phyloP scores from a whole-genome alignment of 257 asterid genomes.

The Nicotiana paniculata region DNA sequence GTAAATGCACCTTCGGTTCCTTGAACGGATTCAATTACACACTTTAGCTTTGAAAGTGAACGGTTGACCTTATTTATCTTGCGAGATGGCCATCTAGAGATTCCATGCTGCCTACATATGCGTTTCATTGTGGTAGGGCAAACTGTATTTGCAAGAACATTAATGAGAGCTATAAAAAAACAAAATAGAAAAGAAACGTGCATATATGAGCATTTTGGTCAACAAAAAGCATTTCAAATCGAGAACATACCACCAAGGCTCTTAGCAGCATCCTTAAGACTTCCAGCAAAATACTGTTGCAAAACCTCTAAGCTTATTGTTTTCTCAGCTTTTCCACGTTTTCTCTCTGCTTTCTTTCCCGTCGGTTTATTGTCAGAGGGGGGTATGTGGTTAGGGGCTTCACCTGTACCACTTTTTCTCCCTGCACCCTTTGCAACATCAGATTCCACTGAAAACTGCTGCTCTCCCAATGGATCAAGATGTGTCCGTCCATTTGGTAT shows the following conservation, averaged over 20 bases:
- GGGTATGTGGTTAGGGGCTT: constrained; percentile 28
- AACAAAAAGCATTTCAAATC: neutral
- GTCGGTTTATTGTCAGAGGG: constrained; percentile 28
- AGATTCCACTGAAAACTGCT: constrained; percentile 21
- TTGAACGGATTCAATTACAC: constrained; percentile 84
- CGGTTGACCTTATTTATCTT: constrained; percentile 92
- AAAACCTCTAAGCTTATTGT: constrained; percentile 80
- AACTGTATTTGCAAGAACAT: constrained; percentile 43
- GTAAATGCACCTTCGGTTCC: constrained; percentile 76
- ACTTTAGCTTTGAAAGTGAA: constrained; percentile 69
- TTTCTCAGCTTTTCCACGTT: constrained; percentile 88
- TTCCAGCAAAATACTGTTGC: constrained; percentile 81
- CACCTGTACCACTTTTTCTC: constrained; percentile 26
- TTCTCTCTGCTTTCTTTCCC: constrained; percentile 63
- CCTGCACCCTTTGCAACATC: constrained; percentile 28
- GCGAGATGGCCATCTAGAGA: constrained; percentile 95
- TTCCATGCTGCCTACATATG: constrained; percentile 90
- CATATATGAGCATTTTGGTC: neutral
- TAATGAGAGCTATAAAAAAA: neutral
- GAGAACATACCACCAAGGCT: constrained; percentile 76
- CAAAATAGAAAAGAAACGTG: neutral
- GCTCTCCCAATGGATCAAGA: constrained; percentile 31
- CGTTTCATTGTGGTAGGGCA: constrained; percentile 96
- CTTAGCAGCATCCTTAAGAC: constrained; percentile 88
- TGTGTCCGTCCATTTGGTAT: constrained; percentile 29